phyloP scores from a whole-genome alignment of 2,329 filamentous ascomycete species.

The Penicillium olsonii region DNA sequence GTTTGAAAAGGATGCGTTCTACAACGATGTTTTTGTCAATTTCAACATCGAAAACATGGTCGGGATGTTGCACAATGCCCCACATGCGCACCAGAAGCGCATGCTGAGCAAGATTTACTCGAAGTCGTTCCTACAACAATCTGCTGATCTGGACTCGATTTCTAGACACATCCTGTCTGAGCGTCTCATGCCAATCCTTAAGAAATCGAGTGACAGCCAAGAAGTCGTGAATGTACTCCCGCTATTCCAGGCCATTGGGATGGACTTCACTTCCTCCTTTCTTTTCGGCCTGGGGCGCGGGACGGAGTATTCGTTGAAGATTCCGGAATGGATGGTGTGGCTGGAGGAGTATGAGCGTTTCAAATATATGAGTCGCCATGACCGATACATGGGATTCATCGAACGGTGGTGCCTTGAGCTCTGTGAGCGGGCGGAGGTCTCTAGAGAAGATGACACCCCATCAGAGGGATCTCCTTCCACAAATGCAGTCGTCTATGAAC shows the following conservation, averaged over 20 bases:
- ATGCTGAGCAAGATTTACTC: conserved; percentile 75
- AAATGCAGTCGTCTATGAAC: conserved; percentile 31
- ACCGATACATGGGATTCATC: conserved; percentile 63
- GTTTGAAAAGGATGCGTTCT: conserved; percentile 69
- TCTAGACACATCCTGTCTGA: conserved; percentile 56
- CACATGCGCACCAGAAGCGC: conserved; percentile 68
- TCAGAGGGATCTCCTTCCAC: conserved; percentile 14
- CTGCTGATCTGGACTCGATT: conserved; percentile 55
- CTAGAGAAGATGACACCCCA: no score
- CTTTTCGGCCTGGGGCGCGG: conserved; percentile 63
- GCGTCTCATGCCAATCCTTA: conserved; percentile 58
- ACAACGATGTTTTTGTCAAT: conserved; percentile 64
- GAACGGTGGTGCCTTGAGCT: conserved; percentile 61
- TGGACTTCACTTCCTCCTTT: conserved; percentile 72
- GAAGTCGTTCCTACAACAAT: conserved; percentile 67
- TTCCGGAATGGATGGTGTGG: conserved; percentile 58
- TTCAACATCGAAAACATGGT: conserved; percentile 67
- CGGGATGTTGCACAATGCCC: conserved; percentile 57
- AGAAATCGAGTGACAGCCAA: conserved; percentile 16
- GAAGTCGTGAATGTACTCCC: conserved; percentile 55
- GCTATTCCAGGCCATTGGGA: conserved; percentile 64
- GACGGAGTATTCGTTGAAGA: conserved; percentile 60
- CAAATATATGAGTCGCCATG: conserved; percentile 56
- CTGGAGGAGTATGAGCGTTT: conserved; percentile 62
- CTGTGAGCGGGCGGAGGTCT: conserved; percentile 49